These are phyloP conservation scores for Tubosaeta sp. DNA, from an alignment of 768 basidiomycete genomes.

Conservation along the genomic window DNA sequence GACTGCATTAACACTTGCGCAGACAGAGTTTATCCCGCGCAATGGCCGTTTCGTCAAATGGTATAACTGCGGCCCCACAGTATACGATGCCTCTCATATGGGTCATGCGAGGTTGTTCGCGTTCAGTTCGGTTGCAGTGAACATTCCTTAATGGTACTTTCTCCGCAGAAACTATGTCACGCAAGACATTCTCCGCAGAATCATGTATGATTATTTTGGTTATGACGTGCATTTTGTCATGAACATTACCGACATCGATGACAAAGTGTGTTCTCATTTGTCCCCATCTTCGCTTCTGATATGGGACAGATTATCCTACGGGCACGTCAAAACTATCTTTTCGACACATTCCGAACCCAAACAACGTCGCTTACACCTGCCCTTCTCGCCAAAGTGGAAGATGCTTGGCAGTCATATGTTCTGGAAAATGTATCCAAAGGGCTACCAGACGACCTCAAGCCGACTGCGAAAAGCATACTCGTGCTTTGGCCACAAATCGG, in stretches of 20 bases:
- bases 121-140: neutral
- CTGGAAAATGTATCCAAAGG: conserved; percentile 60
- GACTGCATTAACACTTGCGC: conserved; percentile 6
- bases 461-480: conserved; percentile 46
- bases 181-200: conserved; percentile 42
- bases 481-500: conserved; percentile 52
- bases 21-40: conserved; percentile 76
- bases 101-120: conserved; percentile 83
- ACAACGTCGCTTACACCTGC: conserved; percentile 51
- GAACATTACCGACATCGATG: conserved; percentile 99
- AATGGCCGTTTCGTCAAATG: conserved; percentile 81
- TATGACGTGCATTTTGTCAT: conserved; percentile 98
- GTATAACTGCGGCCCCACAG: conserved; percentile 99
- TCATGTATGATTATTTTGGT: conserved; percentile 93
- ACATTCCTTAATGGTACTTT: conserved; percentile 1
- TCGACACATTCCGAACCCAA: conserved; percentile 57
- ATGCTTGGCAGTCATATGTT: conserved; percentile 66
- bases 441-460: conserved; percentile 48
- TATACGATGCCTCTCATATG: conserved; percentile 98
- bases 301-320: conserved; percentile 82
- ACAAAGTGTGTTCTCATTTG: conserved; percentile 65
- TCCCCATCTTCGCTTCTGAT: conserved; percentile 4
- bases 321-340: conserved; percentile 74
- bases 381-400: conserved; percentile 52
- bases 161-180: conserved; percentile 73